Conservation (phyloP, 2,329 filamentous ascomycete genomes). For the Ceratocystiopsis sp. region DNA sequence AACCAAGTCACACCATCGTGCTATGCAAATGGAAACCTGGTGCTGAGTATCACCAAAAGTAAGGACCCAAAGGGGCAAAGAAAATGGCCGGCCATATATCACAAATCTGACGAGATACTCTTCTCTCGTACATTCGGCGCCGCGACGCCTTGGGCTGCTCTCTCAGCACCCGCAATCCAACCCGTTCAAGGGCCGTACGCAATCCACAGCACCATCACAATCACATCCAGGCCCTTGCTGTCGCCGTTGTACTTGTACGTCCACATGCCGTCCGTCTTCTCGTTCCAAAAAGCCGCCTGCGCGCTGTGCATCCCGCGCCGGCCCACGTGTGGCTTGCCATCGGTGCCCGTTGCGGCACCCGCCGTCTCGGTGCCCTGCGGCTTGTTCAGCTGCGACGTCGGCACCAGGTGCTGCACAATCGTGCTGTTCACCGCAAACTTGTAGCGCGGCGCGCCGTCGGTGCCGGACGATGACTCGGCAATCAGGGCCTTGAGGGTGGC, state of each 20-base stretch:
- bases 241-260: slow-evolving; percentile 69
- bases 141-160: not conserved
- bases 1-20: too few relatives aligned
- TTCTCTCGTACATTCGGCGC: not conserved
- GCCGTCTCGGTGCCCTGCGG: slow-evolving; percentile 32
- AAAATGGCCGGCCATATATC: too few relatives aligned
- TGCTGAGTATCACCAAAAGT: too few relatives aligned
- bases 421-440: slow-evolving; percentile 98
- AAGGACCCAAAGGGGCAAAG: too few relatives aligned
- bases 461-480: slow-evolving; percentile 48
- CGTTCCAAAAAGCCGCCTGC: slow-evolving; percentile 76
- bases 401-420: slow-evolving; percentile 83
- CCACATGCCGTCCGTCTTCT: slow-evolving; percentile 82
- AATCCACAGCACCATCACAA: slow-evolving; percentile 65
- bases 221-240: slow-evolving; percentile 49
- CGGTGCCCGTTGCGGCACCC: slow-evolving; percentile 32
- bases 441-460: slow-evolving; percentile 39
- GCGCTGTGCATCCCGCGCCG: slow-evolving; percentile 82
- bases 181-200: slow-evolving; percentile 18
- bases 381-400: slow-evolving; percentile 47
- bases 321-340: slow-evolving; percentile 56
- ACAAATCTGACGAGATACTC: too few relatives aligned
- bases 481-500: slow-evolving; percentile 62
- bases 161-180: too few relatives aligned
- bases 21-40: too few relatives aligned